phyloP scores from a whole-genome alignment of 495 filamentous ascomycete genomes.

The Lophium mytilinum region DNA sequence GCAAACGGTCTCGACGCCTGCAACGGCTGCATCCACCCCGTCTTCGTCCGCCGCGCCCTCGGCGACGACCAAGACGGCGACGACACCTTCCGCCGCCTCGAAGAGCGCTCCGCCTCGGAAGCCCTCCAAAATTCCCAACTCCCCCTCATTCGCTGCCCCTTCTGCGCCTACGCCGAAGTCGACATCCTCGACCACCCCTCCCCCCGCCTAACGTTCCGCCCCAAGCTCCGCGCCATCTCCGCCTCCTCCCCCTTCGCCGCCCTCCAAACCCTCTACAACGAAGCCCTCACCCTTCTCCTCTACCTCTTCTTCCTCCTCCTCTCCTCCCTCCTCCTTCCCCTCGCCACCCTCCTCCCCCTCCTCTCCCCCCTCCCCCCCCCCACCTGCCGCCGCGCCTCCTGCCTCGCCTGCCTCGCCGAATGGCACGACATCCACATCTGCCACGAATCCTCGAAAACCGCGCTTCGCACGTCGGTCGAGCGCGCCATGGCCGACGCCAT shows the following conservation, averaged over 20 bases:
- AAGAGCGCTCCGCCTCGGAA: constrained; percentile 68
- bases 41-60: constrained; percentile 64
- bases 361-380: constrained; percentile 66
- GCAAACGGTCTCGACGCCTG: constrained; percentile 47
- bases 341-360: constrained; percentile 56
- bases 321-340: constrained; percentile 42
- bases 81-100: constrained; percentile 61
- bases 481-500: constrained; percentile 85
- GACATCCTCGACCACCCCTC: constrained; percentile 60
- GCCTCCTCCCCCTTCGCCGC: constrained; percentile 12
- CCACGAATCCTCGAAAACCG: constrained; percentile 53
- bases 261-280: constrained; percentile 33
- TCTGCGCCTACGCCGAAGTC: constrained; percentile 82
- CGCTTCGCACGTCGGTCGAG: constrained; percentile 80
- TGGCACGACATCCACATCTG: constrained; percentile 65
- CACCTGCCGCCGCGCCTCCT: constrained; percentile 59
- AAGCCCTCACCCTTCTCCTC: constrained; percentile 31
- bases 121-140: constrained; percentile 60
- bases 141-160: constrained; percentile 78
- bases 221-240: constrained; percentile 26
- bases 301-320: constrained; percentile 28
- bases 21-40: constrained; percentile 57
- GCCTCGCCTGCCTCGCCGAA: constrained; percentile 59
- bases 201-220: constrained; percentile 28
- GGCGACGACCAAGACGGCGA: constrained; percentile 55